Evolutionary conservation across 139 green algal genomes (phyloP), one percentile per base, ranked within the genome.

Genomic region (Auxenochlorella pyrenoidosa): DNA sequence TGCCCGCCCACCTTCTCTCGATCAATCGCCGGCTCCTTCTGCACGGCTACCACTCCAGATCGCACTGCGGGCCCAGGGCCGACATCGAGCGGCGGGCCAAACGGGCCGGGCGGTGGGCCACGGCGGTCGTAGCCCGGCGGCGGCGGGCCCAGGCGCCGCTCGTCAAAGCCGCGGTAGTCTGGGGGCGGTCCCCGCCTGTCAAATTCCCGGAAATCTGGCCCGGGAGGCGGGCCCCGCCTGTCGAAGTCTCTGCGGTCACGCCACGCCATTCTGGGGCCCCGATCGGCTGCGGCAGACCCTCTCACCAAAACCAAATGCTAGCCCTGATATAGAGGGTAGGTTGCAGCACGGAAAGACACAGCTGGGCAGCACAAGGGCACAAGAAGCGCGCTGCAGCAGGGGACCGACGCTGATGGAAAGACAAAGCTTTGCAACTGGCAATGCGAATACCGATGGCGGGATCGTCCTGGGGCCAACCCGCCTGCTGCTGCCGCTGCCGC

Each of bases 11-110:
- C 87, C 84, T 85, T 91, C 71, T 89, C 54, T 30, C 88, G 70
- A n/a, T 91, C 88, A n/a, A 91, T 84, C 4, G 60, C 43, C 0
- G 85, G 85, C 85, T 88, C 85, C 76, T 79, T 79, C 8, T 79
- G 85, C 85, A 75, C 76, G 19, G 60, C 85, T 12, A 85, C 58
- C 34, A 79, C 85, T n/a, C 73, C 85, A n/a, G 85, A 88, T 10
- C 59, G 54, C 73, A 88, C 59, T 2, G 44, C 84, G 1, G 59
- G 38, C 1, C 38, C 38, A 26, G 28, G 82, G 16, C 78, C 78
- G 21, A 41, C 22, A 22, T 40, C n/a, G 36, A 54, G 3, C 5
- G 58, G 38, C 38, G 75, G 73, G 22, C 79, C 79, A 22, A 82
- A 4, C 44, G 30, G 28, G 30, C 76, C 47, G 16, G 59, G 59